Percentiles rank a stretch among this genome's conserved stretches.
Evolutionary conservation across 371 early-diverging fungal genomes (phyloP).

Genomic region (Apophysomyces elegans): DNA sequence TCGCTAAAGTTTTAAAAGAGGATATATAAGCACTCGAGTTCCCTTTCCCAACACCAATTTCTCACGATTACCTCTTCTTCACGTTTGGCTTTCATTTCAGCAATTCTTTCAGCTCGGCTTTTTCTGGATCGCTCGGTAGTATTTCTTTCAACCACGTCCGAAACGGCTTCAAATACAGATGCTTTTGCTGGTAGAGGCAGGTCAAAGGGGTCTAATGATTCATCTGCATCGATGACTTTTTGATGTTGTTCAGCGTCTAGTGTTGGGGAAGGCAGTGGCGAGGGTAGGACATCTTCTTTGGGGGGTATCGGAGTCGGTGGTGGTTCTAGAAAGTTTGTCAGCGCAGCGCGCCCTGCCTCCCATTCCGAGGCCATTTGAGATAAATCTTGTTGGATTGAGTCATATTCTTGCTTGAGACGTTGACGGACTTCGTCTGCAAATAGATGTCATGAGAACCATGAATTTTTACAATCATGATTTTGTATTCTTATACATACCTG

Average conservation of each 20-base stretch:
- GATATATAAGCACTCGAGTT: no score
- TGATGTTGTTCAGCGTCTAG: slow-evolving; percentile 12
- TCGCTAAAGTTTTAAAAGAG: slow-evolving; percentile 25
- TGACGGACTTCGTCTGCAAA: slow-evolving; percentile 19
- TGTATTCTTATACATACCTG: slow-evolving; percentile 20
- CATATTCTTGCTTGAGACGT: slow-evolving; percentile 37
- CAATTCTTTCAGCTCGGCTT: slow-evolving; percentile 64
- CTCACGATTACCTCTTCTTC: slow-evolving; percentile 48
- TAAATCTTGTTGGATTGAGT: slow-evolving; percentile 44
- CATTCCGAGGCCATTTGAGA: slow-evolving; percentile 43
- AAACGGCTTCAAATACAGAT: slow-evolving; percentile 50
- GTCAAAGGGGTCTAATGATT: slow-evolving; percentile 37
- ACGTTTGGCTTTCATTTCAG: slow-evolving; percentile 53
- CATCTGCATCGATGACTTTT: slow-evolving; percentile 30
- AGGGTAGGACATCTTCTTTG: slow-evolving; percentile 19
- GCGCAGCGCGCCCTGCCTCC: slow-evolving; percentile 43
- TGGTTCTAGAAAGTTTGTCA: slow-evolving; percentile 35
- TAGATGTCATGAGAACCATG: background rate
- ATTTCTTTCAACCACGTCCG: slow-evolving; percentile 41
- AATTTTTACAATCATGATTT: no score
- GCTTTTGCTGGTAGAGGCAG: slow-evolving; percentile 47
- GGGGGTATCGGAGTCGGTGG: slow-evolving; percentile 25
- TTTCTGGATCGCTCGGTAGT: slow-evolving; percentile 39
- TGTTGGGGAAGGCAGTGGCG: slow-evolving; percentile 27
- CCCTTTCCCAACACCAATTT: no score